These are phyloP conservation scores for Camelina laxa DNA, from an alignment of 345 rosid genomes.

Conservation along the genomic window DNA sequence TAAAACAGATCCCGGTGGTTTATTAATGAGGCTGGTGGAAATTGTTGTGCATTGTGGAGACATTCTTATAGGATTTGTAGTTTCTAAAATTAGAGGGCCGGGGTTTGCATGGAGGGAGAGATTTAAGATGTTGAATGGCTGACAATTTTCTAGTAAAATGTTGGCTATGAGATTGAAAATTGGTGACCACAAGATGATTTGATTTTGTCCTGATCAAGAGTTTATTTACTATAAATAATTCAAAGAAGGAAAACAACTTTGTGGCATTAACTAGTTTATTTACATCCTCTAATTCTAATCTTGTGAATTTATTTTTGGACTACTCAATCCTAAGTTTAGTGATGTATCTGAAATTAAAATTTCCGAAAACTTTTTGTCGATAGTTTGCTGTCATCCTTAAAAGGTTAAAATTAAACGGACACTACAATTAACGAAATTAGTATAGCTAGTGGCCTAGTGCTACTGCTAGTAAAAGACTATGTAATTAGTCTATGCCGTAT, in stretches of 20 bases:
- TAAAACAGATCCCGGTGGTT: conserved; percentile 29
- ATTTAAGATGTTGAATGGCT: conserved; percentile 40
- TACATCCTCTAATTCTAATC: background rate
- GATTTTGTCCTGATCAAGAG: conserved; percentile 26
- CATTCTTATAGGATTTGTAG: conserved; percentile 34
- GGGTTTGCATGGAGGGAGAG: conserved; percentile 31
- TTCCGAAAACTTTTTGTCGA: background rate
- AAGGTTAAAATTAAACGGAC: background rate
- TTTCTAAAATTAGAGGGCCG: conserved; percentile 34
- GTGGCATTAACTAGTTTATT: background rate
- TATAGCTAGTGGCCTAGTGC: background rate
- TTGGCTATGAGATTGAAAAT: conserved; percentile 16
- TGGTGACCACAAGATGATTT: conserved; percentile 29
- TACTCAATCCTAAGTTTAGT: background rate
- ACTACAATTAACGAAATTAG: background rate
- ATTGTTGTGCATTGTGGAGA: conserved; percentile 27
- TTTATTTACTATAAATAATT: conserved; percentile 33
- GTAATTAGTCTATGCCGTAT: background rate
- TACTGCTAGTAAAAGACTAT: background rate
- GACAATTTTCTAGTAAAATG: conserved; percentile 17
- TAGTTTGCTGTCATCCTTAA: background rate
- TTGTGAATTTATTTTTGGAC: background rate
- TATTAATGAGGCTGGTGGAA: conserved; percentile 19
- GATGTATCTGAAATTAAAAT: background rate
- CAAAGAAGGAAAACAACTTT: background rate